These are phyloP conservation scores for Sporothrix schenckii DNA, from an alignment of 2,329 filamentous ascomycete species.

Conservation along the genomic window DNA sequence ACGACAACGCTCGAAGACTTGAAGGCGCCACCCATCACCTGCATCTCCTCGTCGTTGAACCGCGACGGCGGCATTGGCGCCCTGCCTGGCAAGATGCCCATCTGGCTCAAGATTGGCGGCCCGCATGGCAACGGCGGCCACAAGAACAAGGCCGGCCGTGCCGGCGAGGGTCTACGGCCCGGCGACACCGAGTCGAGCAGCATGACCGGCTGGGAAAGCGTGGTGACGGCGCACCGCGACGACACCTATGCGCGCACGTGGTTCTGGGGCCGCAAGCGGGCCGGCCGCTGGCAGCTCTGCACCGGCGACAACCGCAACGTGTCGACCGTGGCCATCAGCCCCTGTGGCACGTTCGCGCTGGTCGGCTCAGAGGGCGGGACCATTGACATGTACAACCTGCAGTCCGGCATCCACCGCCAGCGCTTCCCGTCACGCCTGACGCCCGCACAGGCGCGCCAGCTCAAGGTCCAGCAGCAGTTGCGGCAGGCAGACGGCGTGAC, in stretches of 20 bases:
- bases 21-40: slow-evolving; percentile 89
- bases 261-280: slow-evolving; percentile 96
- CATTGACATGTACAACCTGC: slow-evolving; percentile 95
- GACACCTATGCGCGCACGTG: slow-evolving; percentile 88
- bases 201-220: slow-evolving; percentile 93
- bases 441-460: slow-evolving; percentile 74
- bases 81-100: slow-evolving; percentile 72
- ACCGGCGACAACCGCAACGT: slow-evolving; percentile 84
- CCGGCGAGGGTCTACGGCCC: slow-evolving; percentile 52
- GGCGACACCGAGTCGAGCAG: slow-evolving; percentile 70
- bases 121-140: slow-evolving; percentile 2
- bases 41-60: slow-evolving; percentile 88
- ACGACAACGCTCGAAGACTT: slow-evolving; percentile 71
- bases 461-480: slow-evolving; percentile 68
- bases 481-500: slow-evolving; percentile 59
- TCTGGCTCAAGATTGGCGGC: slow-evolving; percentile 72
- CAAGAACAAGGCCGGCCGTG: slow-evolving; percentile 54
- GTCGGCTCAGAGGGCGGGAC: slow-evolving; percentile 81
- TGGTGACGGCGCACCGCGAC: slow-evolving; percentile 87
- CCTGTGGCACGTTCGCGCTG: slow-evolving; percentile 91
- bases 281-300: slow-evolving; percentile 89
- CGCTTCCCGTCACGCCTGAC: slow-evolving; percentile 81
- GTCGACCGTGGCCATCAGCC: slow-evolving; percentile 81
- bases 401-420: slow-evolving; percentile 86
- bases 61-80: slow-evolving; percentile 92